Evolutionary conservation across 2,329 filamentous ascomycete species (phyloP), one percentile per base, ranked within the genome.

Genomic region (Neopestalotiopsis sp.): DNA sequence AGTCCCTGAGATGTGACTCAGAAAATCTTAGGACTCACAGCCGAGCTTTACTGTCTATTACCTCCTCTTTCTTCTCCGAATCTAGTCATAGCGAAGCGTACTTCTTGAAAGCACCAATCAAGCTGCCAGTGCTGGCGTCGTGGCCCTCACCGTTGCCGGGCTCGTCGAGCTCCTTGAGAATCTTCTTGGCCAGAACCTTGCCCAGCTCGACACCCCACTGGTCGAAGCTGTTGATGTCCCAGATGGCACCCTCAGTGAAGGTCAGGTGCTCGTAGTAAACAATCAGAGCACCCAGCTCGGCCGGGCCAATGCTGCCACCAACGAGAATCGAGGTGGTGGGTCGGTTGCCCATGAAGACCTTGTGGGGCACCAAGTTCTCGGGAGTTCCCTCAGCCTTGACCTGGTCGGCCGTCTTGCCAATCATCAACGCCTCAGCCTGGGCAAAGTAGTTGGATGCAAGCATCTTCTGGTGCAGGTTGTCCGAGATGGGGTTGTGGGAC

Each of bases 201-300:
- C 96, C 96, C 71, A 99, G 87, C 88, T 99, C 96, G 59, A 99
- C 96, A 84, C 96, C 96, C 96, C 96, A 99, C 87, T 99, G 96
- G 85, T 99, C 96, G 80, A 98, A 99, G 78, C 92, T 94, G 90
- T 99, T 99, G 87, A 99, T 97, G 85, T 98, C 97, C 96, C 96
- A 99, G 80, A 99, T 88, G 66, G 95, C 95, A 77, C 96, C 96
- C 85, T 99, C 96, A 49, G 94, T 97, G 83, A 99, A 99, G 68
- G 96, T 98, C 71, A 98, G 85, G 85, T 99, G 96, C 88, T 99
- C 96, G 84, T 99, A 99, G 89, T 98, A 99, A 73, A 94, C 95
- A 76, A 99, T 99, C 76, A 99, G 85, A 3, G 96, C 95, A 79
- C 96, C 96, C 62, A 99, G 89, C 77, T 97, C 94, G 58, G 91